Percentiles rank a stretch among this genome's conserved stretches.
Conservation (phyloP, 768 basidiomycete genomes). For the Leccinum barrowsii region DNA sequence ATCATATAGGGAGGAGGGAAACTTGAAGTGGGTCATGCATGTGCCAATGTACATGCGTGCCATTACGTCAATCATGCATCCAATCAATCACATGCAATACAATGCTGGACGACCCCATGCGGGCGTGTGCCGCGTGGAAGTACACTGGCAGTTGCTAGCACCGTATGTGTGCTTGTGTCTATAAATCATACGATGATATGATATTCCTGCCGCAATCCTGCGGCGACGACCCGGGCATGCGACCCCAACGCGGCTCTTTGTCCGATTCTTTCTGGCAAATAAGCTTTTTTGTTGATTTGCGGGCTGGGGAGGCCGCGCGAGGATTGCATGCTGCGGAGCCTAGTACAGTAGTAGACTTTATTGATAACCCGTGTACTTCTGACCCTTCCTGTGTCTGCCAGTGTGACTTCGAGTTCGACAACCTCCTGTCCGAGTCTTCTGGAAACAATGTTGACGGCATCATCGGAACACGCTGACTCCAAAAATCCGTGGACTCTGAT, state of each 20-base stretch:
- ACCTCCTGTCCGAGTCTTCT: not conserved
- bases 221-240: not conserved
- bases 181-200: not conserved
- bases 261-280: not conserved
- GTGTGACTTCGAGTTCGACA: not conserved
- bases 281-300: not conserved
- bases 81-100: not conserved
- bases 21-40: not conserved
- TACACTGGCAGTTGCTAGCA: not conserved
- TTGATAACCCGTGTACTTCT: not conserved
- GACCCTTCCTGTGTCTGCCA: not conserved
- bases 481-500: not conserved
- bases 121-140: not conserved
- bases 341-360: not conserved
- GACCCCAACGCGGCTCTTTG: not conserved
- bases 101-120: not conserved
- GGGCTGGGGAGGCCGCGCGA: not conserved
- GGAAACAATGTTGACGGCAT: not conserved
- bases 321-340: not conserved
- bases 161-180: not conserved
- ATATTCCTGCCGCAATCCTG: not conserved
- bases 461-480: not conserved
- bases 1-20: not conserved
- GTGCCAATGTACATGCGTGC: not conserved
- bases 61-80: not conserved